These are phyloP conservation scores for Penicillium malachiteum DNA, from an alignment of 495 filamentous ascomycete genomes.

Conservation along the genomic window DNA sequence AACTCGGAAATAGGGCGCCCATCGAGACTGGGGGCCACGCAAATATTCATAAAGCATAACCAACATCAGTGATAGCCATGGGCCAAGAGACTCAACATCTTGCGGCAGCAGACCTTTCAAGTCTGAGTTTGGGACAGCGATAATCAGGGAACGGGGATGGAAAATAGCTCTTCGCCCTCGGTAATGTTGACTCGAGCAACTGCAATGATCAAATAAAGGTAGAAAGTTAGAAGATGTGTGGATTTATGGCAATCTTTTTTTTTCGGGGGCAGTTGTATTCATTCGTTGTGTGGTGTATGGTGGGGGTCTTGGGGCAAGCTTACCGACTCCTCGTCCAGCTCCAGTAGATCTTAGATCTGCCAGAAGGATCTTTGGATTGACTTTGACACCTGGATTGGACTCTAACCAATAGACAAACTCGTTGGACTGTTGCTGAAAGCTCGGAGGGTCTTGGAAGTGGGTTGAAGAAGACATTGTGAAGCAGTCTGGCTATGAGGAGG, in stretches of 20 bases:
- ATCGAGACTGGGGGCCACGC: conserved; percentile 59
- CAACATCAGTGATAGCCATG: conserved; percentile 69
- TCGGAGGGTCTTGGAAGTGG: conserved; percentile 39
- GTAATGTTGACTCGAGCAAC: conserved; percentile 57
- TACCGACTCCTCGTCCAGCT: conserved; percentile 63
- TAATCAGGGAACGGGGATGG: conserved; percentile 54
- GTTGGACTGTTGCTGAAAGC: conserved; percentile 48
- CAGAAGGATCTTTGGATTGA: conserved; percentile 56
- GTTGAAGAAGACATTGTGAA: conserved; percentile 38
- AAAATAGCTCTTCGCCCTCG: conserved; percentile 65
- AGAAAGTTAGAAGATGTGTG: conserved; percentile 22
- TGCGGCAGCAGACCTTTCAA: conserved; percentile 44
- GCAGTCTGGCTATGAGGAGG: background rate
- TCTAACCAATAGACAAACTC: conserved; percentile 57
- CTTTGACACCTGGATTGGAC: conserved; percentile 45
- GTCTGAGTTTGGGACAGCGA: conserved; percentile 52
- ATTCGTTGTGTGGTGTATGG: conserved; percentile 17
- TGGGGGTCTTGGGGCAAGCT: conserved; percentile 25
- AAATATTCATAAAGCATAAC: conserved; percentile 78
- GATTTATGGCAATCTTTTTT: conserved; percentile 14
- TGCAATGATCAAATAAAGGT: conserved; percentile 23
- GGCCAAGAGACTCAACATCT: conserved; percentile 43
- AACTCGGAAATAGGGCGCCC: conserved; percentile 80
- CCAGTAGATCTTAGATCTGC: conserved; percentile 51
- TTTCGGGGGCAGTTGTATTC: background rate